Evolutionary conservation across 495 filamentous ascomycete genomes (phyloP).

Genomic region (Xylaria bambusicola): DNA sequence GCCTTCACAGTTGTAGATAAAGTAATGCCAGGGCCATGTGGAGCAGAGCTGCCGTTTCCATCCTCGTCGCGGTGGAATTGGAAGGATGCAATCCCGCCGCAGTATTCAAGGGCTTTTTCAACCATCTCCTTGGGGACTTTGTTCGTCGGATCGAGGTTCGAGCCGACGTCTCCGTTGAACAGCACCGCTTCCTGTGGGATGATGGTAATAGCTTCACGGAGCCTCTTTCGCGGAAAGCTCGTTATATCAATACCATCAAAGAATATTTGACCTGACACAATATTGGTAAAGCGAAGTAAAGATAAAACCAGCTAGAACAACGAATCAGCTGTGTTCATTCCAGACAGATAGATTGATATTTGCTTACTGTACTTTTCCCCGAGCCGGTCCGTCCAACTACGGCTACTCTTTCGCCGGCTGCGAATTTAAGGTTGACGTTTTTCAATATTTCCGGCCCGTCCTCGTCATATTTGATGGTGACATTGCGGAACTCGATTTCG

Average conservation of each 20-base stretch:
- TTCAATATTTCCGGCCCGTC: slow-evolving; percentile 54
- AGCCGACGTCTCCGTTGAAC: slow-evolving; percentile 52
- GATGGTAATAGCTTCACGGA: slow-evolving; percentile 55
- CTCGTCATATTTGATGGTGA: slow-evolving; percentile 50
- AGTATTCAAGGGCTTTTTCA: slow-evolving; percentile 45
- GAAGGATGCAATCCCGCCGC: slow-evolving; percentile 48
- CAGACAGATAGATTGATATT: not conserved
- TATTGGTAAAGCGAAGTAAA: slow-evolving; percentile 57
- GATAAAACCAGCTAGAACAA: slow-evolving; percentile 46
- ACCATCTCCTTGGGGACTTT: slow-evolving; percentile 42
- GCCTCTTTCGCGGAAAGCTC: slow-evolving; percentile 47
- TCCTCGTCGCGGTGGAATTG: slow-evolving; percentile 36
- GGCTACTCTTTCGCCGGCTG: slow-evolving; percentile 56
- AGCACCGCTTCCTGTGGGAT: slow-evolving; percentile 61
- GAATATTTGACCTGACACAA: slow-evolving; percentile 48
- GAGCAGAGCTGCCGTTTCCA: slow-evolving; percentile 25
- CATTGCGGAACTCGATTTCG: slow-evolving; percentile 50
- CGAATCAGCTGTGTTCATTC: slow-evolving; percentile 18
- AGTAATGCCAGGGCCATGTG: slow-evolving; percentile 33
- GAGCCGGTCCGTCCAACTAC: slow-evolving; percentile 61
- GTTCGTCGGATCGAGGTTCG: slow-evolving; percentile 53
- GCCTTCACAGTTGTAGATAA: slow-evolving; percentile 48
- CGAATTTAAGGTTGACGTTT: slow-evolving; percentile 51
- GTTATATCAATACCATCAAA: slow-evolving; percentile 58
- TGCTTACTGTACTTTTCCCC: slow-evolving; percentile 57